Evolutionary conservation across 23 red algal species (phyloP), one percentile per base, ranked within the genome.

Genomic region (Gracilaria domingensis): DNA sequence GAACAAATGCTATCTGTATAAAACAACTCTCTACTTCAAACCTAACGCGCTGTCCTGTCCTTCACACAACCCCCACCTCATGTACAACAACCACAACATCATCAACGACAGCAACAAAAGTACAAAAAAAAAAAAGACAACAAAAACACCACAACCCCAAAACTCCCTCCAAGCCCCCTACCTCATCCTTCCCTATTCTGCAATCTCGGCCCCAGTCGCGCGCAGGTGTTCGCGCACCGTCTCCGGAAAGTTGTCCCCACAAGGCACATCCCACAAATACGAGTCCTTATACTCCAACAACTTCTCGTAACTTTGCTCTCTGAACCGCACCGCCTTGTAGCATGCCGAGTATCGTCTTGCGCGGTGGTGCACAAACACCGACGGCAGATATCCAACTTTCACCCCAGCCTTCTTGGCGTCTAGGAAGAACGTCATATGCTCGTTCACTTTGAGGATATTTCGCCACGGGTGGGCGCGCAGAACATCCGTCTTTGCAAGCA

Each of bases 371-470:
- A 89, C 85, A 50, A 77, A 89, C 9, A 89, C 85, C 25, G 60
- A 73, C 12, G 85, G 85, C 34, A 89, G 53, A 79, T 89, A 89
- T 21, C 85, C 85, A 9, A 89, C 85, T 1, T 70, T 42, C 28
- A 89, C 49, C 3, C 69, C 69, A 35, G 62, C 67, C 54, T 80
- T 79, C 36, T 50, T 64, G 2, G 71, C 72, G 38, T 89, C 85
- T 49, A 89, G 55, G 70, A 89, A 89, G 69, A 89, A 89, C 8
- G 69, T 49, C 85, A 89, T 89, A 65, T 89, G 85, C 42, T 89
- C 85, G 56, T 89, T 89, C 37, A 89, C 85, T 53, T 89, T 89
- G 26, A 89, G 69, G 11, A 60, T 58, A 34, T 89, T 71, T 35
- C 85, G 39, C 85, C 85, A 89, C 4, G 85, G 85, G 33, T 66